Conservation (phyloP, 2,329 filamentous ascomycete genomes). For the Microthyrium microscopicum region DNA sequence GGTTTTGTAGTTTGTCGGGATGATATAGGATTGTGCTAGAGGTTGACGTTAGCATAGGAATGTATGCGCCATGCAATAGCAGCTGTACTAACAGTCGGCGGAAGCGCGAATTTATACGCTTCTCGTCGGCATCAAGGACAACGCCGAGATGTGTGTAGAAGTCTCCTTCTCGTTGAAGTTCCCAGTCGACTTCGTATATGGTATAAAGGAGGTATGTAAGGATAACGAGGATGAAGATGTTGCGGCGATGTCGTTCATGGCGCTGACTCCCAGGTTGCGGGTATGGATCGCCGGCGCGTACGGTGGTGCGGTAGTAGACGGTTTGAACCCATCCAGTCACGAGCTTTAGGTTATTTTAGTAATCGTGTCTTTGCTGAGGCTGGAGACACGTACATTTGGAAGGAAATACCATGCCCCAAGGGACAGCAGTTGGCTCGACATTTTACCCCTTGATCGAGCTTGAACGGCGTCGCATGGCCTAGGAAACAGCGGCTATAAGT, state of each 20-base stretch:
- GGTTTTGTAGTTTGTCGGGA: slow-evolving; percentile 72
- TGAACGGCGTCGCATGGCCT: too few species aligned
- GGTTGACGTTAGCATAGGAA: background rate
- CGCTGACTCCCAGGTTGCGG: slow-evolving; percentile 51
- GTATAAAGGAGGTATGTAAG: slow-evolving; percentile 76
- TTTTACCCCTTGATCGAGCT: background rate
- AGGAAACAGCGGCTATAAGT: too few species aligned
- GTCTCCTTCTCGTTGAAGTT: slow-evolving; percentile 52
- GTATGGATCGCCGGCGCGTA: slow-evolving; percentile 74
- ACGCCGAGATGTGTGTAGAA: slow-evolving; percentile 70
- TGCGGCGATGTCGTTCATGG: slow-evolving; percentile 57
- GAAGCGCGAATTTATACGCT: slow-evolving; percentile 69
- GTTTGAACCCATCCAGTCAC: slow-evolving; percentile 62
- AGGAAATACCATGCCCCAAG: slow-evolving; percentile 45
- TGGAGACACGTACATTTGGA: slow-evolving; percentile 32
- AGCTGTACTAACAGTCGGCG: slow-evolving; percentile 40
- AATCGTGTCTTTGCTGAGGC: background rate
- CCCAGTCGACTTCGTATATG: slow-evolving; percentile 78
- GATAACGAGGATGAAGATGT: slow-evolving; percentile 72
- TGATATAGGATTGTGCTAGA: slow-evolving; percentile 44
- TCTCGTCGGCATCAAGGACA: slow-evolving; percentile 49
- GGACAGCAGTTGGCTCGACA: slow-evolving; percentile 26
- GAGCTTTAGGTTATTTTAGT: slow-evolving; percentile 34
- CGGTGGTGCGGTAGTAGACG: slow-evolving; percentile 73
- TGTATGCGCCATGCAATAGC: too few species aligned